Percentiles rank a stretch among this genome's conserved stretches.
Conservation (phyloP, 2,329 filamentous ascomycete genomes). For the Aureobasidium sp. region DNA sequence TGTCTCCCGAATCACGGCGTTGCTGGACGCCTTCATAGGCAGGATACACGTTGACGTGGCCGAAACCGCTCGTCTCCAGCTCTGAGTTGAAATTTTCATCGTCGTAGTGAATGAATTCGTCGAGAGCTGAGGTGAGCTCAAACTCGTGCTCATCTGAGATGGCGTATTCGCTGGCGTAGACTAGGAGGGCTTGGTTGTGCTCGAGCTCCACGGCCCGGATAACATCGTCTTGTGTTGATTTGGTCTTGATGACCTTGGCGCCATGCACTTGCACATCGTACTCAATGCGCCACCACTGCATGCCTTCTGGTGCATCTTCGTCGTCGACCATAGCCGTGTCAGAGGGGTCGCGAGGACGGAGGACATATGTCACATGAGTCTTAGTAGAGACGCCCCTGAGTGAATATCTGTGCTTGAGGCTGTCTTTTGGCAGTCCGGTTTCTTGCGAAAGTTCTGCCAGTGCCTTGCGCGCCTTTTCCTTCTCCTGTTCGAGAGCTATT, state of each 20-base stretch:
- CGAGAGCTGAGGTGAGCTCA: slow-evolving; percentile 10
- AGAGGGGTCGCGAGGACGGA: slow-evolving; percentile 30
- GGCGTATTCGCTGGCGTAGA: slow-evolving; percentile 48
- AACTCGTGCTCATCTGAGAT: slow-evolving; percentile 11
- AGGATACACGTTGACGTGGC: slow-evolving; percentile 7
- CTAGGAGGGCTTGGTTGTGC: slow-evolving; percentile 44
- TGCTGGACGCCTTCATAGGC: slow-evolving; percentile 8
- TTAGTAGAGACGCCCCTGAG: slow-evolving; percentile 52
- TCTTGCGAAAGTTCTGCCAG: slow-evolving; percentile 22
- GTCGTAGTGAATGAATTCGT: slow-evolving; percentile 21
- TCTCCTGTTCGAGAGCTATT: slow-evolving; percentile 19
- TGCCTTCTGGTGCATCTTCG: slow-evolving; percentile 26
- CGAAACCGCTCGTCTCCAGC: slow-evolving; percentile 7
- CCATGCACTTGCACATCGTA: slow-evolving; percentile 38
- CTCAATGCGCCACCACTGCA: slow-evolving; percentile 50
- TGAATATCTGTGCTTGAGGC: slow-evolving; percentile 42
- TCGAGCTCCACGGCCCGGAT: slow-evolving; percentile 44
- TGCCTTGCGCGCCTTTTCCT: slow-evolving; percentile 22
- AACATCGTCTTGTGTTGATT: slow-evolving; percentile 41
- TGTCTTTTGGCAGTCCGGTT: slow-evolving; percentile 12
- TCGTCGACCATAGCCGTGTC: slow-evolving; percentile 23
- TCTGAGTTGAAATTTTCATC: slow-evolving; percentile 20
- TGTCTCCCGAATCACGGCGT: slow-evolving; percentile 13
- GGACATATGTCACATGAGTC: slow-evolving; percentile 49
- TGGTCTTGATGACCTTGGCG: slow-evolving; percentile 24